Evolutionary conservation across 805 yeast genomes (phyloP).

Genomic region (Zygosaccharomyces rouxii): DNA sequence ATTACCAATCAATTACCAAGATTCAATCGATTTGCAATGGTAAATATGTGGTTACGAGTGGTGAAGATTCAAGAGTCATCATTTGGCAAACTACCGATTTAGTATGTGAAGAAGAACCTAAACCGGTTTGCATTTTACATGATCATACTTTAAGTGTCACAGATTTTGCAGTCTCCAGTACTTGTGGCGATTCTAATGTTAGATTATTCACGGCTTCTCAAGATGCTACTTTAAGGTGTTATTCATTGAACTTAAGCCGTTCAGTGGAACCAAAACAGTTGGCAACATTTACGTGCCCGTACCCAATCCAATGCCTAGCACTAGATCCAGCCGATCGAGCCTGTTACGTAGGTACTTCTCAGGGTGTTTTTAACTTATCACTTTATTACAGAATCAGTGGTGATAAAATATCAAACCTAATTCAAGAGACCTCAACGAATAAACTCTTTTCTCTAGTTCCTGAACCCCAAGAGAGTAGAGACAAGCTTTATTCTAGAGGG

Average conservation of each 20-base stretch:
- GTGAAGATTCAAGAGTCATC: constrained; percentile 73
- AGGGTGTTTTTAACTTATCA: constrained; percentile 43
- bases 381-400: constrained; percentile 35
- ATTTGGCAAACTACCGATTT: constrained; percentile 71
- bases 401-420: constrained; percentile 43
- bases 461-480: constrained; percentile 11
- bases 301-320: constrained; percentile 52
- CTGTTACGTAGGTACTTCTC: constrained; percentile 60
- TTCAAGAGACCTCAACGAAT: constrained; percentile 40
- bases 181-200: constrained; percentile 48
- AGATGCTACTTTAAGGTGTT: constrained; percentile 73
- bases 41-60: constrained; percentile 65
- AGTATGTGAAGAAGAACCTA: constrained; percentile 38
- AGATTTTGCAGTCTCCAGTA: constrained; percentile 41
- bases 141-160: constrained; percentile 51
- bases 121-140: constrained; percentile 55
- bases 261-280: constrained; percentile 37
- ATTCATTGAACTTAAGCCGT: constrained; percentile 42
- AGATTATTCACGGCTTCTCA: constrained; percentile 63
- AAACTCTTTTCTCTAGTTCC: constrained; percentile 43
- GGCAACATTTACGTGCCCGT: constrained; percentile 67
- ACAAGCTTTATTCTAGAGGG: constrained; percentile 24
- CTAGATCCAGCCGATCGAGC: constrained; percentile 78
- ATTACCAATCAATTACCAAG: constrained; percentile 69
- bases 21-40: constrained; percentile 60